phyloP scores from a whole-genome alignment of 148 eudicot genomes.

The Arctostaphylos glauca region DNA sequence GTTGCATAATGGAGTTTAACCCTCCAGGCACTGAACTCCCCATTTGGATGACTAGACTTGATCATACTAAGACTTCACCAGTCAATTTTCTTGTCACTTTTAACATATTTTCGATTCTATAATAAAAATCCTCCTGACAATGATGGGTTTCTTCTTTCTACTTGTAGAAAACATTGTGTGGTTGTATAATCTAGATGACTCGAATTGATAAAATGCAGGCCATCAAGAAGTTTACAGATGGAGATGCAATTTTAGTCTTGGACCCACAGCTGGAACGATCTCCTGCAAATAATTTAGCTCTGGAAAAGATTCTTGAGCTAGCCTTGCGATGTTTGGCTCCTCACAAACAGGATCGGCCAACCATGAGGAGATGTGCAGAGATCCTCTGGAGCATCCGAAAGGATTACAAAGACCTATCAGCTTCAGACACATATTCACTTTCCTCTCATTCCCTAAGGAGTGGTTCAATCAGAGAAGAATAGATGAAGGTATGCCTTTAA shows the following conservation, averaged over 20 bases:
- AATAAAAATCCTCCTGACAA: too few relatives aligned
- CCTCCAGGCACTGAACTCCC: neutral
- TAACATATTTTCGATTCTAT: too few relatives aligned
- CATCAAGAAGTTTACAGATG: slow-evolving; percentile 59
- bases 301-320: slow-evolving; percentile 65
- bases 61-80: neutral
- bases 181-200: neutral
- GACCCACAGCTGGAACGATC: slow-evolving; percentile 70
- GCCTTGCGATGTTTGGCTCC: slow-evolving; percentile 71
- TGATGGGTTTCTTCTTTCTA: neutral
- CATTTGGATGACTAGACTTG: neutral
- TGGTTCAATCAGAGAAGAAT: slow-evolving; percentile 27
- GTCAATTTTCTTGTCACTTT: neutral
- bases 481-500: neutral
- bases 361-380: slow-evolving; percentile 78
- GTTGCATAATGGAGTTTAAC: neutral
- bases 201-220: slow-evolving; percentile 48
- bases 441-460: slow-evolving; percentile 29
- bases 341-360: slow-evolving; percentile 55
- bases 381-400: slow-evolving; percentile 79
- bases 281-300: slow-evolving; percentile 39
- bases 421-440: slow-evolving; percentile 24
- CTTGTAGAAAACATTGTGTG: neutral
- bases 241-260: slow-evolving; percentile 54
- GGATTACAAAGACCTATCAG: slow-evolving; percentile 49